Evolutionary conservation across 768 basidiomycete species (phyloP).

Genomic region (Rhizopogon vulgaris): DNA sequence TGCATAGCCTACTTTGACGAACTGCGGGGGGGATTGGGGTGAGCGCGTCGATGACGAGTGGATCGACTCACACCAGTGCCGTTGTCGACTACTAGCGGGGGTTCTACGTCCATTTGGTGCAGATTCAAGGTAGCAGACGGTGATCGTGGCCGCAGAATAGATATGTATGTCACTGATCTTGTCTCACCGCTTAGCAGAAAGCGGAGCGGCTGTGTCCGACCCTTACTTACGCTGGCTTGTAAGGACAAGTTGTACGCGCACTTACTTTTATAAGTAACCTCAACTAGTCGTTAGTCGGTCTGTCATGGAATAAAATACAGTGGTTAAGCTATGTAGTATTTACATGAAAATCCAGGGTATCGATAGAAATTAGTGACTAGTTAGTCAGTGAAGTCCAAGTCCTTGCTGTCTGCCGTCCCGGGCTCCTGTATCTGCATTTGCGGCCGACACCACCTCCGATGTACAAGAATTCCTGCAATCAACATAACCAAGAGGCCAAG

Average conservation of each 20-base stretch:
- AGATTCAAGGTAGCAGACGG: not conserved
- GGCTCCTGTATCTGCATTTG: not conserved
- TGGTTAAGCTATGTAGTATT: not conserved
- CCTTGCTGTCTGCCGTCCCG: too few species aligned
- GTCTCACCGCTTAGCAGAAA: not conserved
- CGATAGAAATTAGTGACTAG: not conserved
- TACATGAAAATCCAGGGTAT: not conserved
- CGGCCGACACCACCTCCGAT: constrained; percentile 6
- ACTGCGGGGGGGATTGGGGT: constrained; percentile 38
- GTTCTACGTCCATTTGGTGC: constrained; percentile 22
- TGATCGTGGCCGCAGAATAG: not conserved
- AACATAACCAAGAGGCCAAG: constrained; percentile 11
- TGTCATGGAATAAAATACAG: not conserved
- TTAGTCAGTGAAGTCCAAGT: too few species aligned
- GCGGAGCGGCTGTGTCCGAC: not conserved
- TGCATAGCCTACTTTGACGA: constrained; percentile 87
- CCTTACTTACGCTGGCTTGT: too few species aligned
- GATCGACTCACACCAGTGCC: constrained; percentile 70
- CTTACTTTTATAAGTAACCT: not conserved
- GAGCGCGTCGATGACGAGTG: constrained; percentile 5
- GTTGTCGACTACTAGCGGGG: constrained; percentile 78
- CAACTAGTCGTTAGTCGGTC: too few species aligned
- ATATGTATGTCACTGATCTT: constrained; percentile 1
- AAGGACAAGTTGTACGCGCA: not conserved
- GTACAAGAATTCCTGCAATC: constrained; percentile 2